Percentiles rank a stretch among this genome's conserved stretches.
Conservation (phyloP, 2,329 filamentous ascomycete genomes). For the Corynespora cassiicola region DNA sequence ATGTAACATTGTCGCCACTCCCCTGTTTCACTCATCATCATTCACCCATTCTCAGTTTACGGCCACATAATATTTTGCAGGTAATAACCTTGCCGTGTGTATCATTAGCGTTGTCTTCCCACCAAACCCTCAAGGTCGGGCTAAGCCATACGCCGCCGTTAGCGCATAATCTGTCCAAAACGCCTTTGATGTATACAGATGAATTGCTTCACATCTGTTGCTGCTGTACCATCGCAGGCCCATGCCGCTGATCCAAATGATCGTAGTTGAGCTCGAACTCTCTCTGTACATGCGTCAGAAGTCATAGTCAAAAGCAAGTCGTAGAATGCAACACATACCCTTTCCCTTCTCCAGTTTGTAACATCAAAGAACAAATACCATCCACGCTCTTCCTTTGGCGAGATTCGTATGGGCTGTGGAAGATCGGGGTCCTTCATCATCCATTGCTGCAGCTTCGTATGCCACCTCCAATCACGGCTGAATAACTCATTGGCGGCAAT, state of each 20-base stretch:
- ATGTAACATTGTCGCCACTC: no score
- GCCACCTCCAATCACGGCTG: slow-evolving; percentile 61
- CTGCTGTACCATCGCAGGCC: slow-evolving; percentile 42
- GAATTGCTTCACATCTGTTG: no score
- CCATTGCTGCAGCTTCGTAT: slow-evolving; percentile 61
- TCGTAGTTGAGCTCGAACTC: slow-evolving; percentile 61
- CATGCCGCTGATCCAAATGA: slow-evolving; percentile 55
- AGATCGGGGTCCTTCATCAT: slow-evolving; percentile 60
- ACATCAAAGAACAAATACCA: slow-evolving; percentile 64
- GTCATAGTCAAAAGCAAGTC: slow-evolving; percentile 2
- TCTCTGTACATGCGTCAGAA: slow-evolving; percentile 43
- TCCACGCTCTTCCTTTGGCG: slow-evolving; percentile 56
- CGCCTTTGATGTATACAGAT: slow-evolving; percentile 1
- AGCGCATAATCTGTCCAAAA: slow-evolving; percentile 1
- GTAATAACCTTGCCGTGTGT: no score
- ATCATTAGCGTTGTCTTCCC: no score
- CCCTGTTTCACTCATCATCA: no score
- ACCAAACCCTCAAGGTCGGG: no score
- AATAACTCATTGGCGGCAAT: slow-evolving; percentile 68
- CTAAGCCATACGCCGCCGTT: no score
- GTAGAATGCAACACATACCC: slow-evolving; percentile 39
- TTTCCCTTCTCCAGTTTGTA: slow-evolving; percentile 59
- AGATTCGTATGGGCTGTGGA: slow-evolving; percentile 51
- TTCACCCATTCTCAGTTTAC: no score
- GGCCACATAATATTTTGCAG: no score